Evolutionary conservation across 1,284 basidiomycete species (phyloP), one percentile per base, ranked within the genome.

Genomic region (Cryptococcus depauperatus): DNA sequence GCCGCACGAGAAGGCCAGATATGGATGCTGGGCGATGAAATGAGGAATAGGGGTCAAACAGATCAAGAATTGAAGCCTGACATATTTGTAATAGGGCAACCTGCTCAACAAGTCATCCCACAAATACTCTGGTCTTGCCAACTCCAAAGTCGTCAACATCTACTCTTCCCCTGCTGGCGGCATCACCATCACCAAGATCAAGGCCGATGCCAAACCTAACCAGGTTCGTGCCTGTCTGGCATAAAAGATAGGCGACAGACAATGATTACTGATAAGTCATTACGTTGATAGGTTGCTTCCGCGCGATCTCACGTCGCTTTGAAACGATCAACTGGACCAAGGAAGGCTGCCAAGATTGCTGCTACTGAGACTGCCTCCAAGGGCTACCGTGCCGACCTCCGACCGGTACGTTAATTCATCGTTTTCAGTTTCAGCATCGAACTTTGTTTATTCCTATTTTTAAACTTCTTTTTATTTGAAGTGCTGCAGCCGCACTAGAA

Each of bases 41-140:
- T 5, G 37, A 26, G 25, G n/a, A 5, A 13, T 39, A 9, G 22
- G 19, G 13, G 35, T 3, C 9, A 40, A n/a, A 6, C 13, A 4
- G 27, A 2, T 3, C 5, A 14, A 14, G 35, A 21, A 35, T 13
- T 18, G n/a, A 37, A 21, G 38, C n/a, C n/a, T n/a, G n/a, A n/a
- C n/a, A n/a, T n/a, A n/a, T n/a, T n/a, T n/a, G n/a, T n/a, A n/a
- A n/a, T 59, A 88, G 84, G 87, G 84, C 57, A 91, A 91, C 77
- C 79, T 90, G 68, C 74, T 77, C 50, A 90, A 87, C 76, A 62
- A 87, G 58, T 84, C 90, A 76, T 90, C 88, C 25, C 77, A 79
- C 77, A 91, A 90, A 70, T 90, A 79, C 77, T 91, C 88, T 51
- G 87, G 87, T 54, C 75, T 91, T 55, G 80, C 82, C 62, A 89